Base-by-base conservation (phyloP, 257 asterid genomes). In the Ophiorrhiza pumila region DNA sequence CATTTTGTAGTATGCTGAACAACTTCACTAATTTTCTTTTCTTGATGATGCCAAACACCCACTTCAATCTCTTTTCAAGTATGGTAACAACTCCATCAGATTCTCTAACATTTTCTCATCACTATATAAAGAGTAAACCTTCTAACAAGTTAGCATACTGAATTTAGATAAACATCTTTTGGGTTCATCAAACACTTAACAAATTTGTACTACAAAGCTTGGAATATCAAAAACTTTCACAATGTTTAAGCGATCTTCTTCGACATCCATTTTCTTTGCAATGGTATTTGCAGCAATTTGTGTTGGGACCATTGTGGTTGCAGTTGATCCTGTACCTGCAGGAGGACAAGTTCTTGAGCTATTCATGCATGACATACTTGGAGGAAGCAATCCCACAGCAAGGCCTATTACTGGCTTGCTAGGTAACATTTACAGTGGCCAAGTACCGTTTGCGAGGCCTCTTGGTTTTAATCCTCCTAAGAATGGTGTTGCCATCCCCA, bases 351-450 rank as follows among this genome's bases (percentile, higher is more conserved):
- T 87, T 42, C 73, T 93, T 5, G 96, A 93, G 84, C 71, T 93
- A 15, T 91, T 80, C 92, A 88, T 91, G 95, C 98, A 93, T 62
- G 96, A 91, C 77, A 89, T 93, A 70, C 90, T 93, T 1, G 96
- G 98, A 10, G 98, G 97, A 18, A 88, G 79, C 85, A 91, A 78
- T 83, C 97, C 98, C 0, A 93, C 96, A 0, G 97, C 98, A 31
- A 67, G 97, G 0, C 97, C 94, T 0, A 80, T 91, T 65, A 91
- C 97, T 6, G 98, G 97, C 69, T 41, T 91, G 43, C 42, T 93
- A 14, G 97, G 98, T 39, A 91, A 80, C 80, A 93, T 91, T 17
- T 93, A 93, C 78, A 93, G 96, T 59, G 97, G 97, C 46, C 98
- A 91, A 80, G 85, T 93, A 20, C 98, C 98, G 74, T 93, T 93